A percentile compares a stretch with the other conserved stretches of the same genome.
Conservation (phyloP, 1,139 yeast genomes). For the Kurtzmaniella quercitrusa region DNA sequence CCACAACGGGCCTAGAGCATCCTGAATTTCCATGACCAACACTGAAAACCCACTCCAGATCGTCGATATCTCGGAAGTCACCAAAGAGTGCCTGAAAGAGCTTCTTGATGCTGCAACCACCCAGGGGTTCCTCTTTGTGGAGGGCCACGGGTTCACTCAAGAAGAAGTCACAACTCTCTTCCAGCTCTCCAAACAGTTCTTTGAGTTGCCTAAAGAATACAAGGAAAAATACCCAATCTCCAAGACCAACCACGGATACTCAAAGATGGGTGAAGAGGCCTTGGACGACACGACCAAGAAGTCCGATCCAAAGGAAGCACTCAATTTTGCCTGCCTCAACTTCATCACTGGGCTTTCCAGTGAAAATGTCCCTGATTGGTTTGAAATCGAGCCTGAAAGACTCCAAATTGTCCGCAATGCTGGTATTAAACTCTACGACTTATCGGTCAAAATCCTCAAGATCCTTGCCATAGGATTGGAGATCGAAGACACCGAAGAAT, state of each 20-base stretch:
- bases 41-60: constrained; percentile 39
- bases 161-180: constrained; percentile 56
- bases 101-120: constrained; percentile 61
- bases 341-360: constrained; percentile 33
- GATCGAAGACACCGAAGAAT: constrained; percentile 39
- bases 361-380: constrained; percentile 41
- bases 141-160: constrained; percentile 64
- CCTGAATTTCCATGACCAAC: constrained; percentile 1
- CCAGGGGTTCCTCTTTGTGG: constrained; percentile 69
- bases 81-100: constrained; percentile 42
- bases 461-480: constrained; percentile 58
- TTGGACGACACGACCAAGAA: constrained; percentile 41
- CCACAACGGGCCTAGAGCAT: no score
- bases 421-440: constrained; percentile 36
- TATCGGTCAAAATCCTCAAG: constrained; percentile 39
- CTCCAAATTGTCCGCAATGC: constrained; percentile 27
- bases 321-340: constrained; percentile 41
- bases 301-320: constrained; percentile 62
- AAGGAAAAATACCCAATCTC: constrained; percentile 48
- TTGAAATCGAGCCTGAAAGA: constrained; percentile 28
- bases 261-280: constrained; percentile 56
- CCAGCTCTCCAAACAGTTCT: constrained; percentile 50
- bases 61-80: constrained; percentile 51
- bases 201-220: constrained; percentile 45
- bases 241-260: constrained; percentile 58